Evolutionary conservation across 1,139 yeast genomes (phyloP).

Genomic region (Candida tunisiensis): DNA sequence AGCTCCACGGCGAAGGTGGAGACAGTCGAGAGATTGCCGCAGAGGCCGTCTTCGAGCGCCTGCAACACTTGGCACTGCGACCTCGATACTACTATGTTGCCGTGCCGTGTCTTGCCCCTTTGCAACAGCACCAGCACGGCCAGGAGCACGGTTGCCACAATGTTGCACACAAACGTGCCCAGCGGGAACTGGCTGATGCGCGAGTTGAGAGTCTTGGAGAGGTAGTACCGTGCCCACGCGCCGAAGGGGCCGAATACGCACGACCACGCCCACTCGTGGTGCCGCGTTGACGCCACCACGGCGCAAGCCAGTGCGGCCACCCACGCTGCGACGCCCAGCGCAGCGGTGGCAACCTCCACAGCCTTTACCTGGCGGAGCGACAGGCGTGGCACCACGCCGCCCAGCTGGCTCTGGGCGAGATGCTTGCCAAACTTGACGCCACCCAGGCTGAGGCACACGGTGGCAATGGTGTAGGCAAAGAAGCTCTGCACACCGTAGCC

Average conservation of each 20-base stretch:
- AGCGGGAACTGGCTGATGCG: slow-evolving; percentile 29
- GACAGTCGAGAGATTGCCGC: slow-evolving; percentile 65
- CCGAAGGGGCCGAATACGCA: slow-evolving; percentile 51
- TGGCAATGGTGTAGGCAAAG: slow-evolving; percentile 18
- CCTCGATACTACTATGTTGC: slow-evolving; percentile 17
- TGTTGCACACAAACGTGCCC: slow-evolving; percentile 66
- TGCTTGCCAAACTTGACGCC: slow-evolving; percentile 30
- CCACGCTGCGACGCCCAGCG: slow-evolving; percentile 21
- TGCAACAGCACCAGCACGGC: slow-evolving; percentile 35
- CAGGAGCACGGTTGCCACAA: slow-evolving; percentile 39
- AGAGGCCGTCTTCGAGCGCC: slow-evolving; percentile 54
- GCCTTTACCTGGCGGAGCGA: slow-evolving; percentile 2
- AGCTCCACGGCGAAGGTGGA: slow-evolving; percentile 64
- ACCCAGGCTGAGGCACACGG: slow-evolving; percentile 25
- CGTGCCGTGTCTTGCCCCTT: slow-evolving; percentile 23
- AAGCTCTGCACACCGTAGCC: slow-evolving; percentile 58
- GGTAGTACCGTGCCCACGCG: slow-evolving; percentile 37
- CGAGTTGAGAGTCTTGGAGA: slow-evolving; percentile 34
- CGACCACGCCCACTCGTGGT: slow-evolving; percentile 53
- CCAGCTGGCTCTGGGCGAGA: slow-evolving; percentile 10
- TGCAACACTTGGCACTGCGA: slow-evolving; percentile 34
- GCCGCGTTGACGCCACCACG: slow-evolving; percentile 19
- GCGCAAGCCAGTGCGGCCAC: slow-evolving; percentile 29
- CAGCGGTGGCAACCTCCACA: slow-evolving; percentile 5
- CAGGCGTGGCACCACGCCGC: background rate